Evolutionary conservation across 306 rosid species (phyloP), one percentile per base, ranked within the genome.

Genomic region (Casuarina glauca): DNA sequence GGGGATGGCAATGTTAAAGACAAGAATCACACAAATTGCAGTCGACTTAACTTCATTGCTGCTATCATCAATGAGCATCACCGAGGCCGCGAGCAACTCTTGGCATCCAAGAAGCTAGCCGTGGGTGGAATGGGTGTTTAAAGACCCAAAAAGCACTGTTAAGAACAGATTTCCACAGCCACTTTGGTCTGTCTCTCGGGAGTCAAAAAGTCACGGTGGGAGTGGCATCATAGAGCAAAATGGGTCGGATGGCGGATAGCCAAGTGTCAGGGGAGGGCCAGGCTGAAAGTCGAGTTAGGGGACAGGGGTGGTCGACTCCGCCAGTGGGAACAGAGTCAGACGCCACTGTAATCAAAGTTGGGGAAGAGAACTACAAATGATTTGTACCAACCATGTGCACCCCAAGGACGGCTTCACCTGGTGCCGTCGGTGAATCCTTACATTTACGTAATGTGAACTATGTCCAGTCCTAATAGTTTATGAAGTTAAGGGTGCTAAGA

Each of bases 191-290:
- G 36, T 41, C 71, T 38, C 44, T 78, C 63, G 20, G 46, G 39
- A 46, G 4, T 6, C 43, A 53, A 10, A 44, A 77, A 2, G 66
- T 57, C 81, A 26, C 74, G 87, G 93, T 88, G 95, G 89, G 84
- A 81, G 52, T 85, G 82, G 83, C 79, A 88, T 87, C 97, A 87
- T 78, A 87, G 52, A 81, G 88, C 93, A 91, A 82, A 81, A 71
- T 26, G 55, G 57, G 2, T 5, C 13, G 3, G 15, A 35, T 42
- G 76, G 76, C 66, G 66, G 20, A 39, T 43, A 11, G 9, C 60
- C 74, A 66, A 67, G 76, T 83, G 84, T 17, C 15, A 43, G 51
- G 1, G 6, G 45, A 73, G 38, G 68, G 20, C 84, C 80, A 69
- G 63, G 72, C 3, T 3, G 11, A 58, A 2, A 10, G 11, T 26